Conservation (phyloP, 176 grass and related monocot species). For the Oryza officinalis region DNA sequence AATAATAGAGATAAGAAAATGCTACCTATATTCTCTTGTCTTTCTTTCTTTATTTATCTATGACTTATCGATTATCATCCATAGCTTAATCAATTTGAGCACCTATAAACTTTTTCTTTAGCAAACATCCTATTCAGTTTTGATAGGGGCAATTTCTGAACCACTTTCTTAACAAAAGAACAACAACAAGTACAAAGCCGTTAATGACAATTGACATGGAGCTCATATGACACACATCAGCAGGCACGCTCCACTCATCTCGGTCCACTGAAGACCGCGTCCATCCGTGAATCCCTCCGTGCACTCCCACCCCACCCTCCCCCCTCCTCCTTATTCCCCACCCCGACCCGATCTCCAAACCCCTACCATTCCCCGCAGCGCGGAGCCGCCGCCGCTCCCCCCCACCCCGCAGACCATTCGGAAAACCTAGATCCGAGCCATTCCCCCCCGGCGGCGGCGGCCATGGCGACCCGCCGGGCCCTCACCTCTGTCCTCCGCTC, state of each 20-base stretch:
- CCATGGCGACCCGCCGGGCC: conserved; percentile 78
- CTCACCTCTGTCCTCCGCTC: conserved; percentile 66
- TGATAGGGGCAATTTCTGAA: too few species aligned
- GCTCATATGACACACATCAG: too few species aligned
- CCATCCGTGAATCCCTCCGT: conserved; percentile 32
- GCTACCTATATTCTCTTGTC: too few species aligned
- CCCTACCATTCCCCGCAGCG: conserved; percentile 43
- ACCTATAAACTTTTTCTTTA: too few species aligned
- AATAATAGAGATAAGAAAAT: too few species aligned
- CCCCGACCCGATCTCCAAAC: conserved; percentile 37
- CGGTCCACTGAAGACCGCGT: conserved; percentile 34
- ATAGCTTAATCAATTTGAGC: too few species aligned
- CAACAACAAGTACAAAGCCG: too few species aligned
- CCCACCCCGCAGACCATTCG: conserved; percentile 23
- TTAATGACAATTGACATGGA: too few species aligned
- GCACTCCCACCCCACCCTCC: not conserved
- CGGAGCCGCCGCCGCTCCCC: conserved; percentile 41
- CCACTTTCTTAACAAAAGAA: too few species aligned
- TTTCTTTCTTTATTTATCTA: too few species aligned
- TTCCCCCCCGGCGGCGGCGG: conserved; percentile 13
- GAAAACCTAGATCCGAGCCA: conserved; percentile 62
- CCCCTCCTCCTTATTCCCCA: conserved; percentile 26
- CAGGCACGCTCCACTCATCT: not conserved
- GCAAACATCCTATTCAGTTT: too few species aligned
- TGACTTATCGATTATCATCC: too few species aligned